Conservation (phyloP, 768 basidiomycete species). For the Botryobasidium botryosum region DNA sequence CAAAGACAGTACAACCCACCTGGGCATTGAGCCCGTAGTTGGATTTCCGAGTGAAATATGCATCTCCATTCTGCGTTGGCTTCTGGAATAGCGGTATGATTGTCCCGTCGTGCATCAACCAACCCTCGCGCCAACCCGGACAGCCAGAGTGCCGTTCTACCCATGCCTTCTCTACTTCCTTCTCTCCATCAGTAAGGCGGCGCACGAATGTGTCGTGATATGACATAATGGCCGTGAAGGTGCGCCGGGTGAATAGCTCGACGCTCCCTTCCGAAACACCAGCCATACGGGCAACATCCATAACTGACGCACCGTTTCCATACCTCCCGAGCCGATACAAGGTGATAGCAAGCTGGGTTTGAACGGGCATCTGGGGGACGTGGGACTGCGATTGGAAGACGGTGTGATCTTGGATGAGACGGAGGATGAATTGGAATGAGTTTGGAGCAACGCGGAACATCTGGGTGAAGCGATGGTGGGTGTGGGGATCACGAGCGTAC, state of each 20-base stretch:
- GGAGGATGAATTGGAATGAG: constrained; percentile 18
- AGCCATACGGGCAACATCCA: constrained; percentile 17
- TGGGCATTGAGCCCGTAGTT: constrained; percentile 26
- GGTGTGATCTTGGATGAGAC: constrained; percentile 18
- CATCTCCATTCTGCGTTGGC: constrained; percentile 20
- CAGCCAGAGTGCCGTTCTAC: constrained; percentile 17
- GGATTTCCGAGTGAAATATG: constrained; percentile 21
- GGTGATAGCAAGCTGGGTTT: constrained; percentile 19
- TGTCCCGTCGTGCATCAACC: constrained; percentile 24
- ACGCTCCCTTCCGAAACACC: constrained; percentile 20
- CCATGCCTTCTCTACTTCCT: constrained; percentile 23
- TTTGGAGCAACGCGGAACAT: constrained; percentile 18
- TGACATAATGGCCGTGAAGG: constrained; percentile 19
- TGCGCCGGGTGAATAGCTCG: constrained; percentile 17
- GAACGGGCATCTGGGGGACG: constrained; percentile 18
- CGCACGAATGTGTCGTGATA: constrained; percentile 21
- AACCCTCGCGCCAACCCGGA: constrained; percentile 21
- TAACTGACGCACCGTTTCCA: constrained; percentile 20
- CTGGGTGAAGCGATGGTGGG: constrained; percentile 15
- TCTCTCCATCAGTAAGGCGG: constrained; percentile 18
- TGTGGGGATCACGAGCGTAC: constrained; percentile 16
- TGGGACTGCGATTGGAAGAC: constrained; percentile 19
- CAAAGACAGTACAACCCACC: constrained; percentile 13
- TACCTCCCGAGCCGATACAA: constrained; percentile 19
- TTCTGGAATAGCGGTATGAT: constrained; percentile 19